phyloP scores from a whole-genome alignment of 129 eudicot species.

The Flaveria trinervia region DNA sequence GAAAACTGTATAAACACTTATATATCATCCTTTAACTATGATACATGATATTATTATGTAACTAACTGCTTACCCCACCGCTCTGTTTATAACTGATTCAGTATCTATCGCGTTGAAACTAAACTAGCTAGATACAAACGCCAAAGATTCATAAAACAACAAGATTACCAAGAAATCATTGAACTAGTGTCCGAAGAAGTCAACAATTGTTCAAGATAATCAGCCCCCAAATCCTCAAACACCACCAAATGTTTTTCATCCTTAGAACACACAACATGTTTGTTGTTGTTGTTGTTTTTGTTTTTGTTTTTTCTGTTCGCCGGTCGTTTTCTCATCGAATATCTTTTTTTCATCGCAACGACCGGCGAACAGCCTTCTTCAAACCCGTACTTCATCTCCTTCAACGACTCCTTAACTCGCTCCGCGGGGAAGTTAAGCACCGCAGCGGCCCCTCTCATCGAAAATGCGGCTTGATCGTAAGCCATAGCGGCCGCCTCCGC shows the following conservation, averaged over 20 bases:
- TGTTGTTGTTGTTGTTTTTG: no score
- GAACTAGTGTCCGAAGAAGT: slow-evolving; percentile 44
- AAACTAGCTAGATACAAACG: slow-evolving; percentile 16
- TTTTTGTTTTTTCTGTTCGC: slow-evolving; percentile 34
- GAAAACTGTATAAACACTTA: no score
- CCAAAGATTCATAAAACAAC: neutral
- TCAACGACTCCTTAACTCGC: slow-evolving; percentile 59
- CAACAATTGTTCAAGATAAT: slow-evolving; percentile 60
- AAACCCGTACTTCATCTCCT: slow-evolving; percentile 49
- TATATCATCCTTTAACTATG: neutral
- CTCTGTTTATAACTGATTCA: neutral
- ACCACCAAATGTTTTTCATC: slow-evolving; percentile 50
- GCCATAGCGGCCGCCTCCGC: slow-evolving; percentile 88
- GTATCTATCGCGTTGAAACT: neutral
- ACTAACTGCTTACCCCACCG: neutral
- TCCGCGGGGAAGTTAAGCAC: slow-evolving; percentile 79
- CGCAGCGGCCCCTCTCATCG: slow-evolving; percentile 68
- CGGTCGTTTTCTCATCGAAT: slow-evolving; percentile 55
- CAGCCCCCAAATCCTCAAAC: slow-evolving; percentile 86
- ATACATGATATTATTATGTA: neutral
- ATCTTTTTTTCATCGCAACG: slow-evolving; percentile 64
- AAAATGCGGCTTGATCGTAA: slow-evolving; percentile 80
- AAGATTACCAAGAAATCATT: slow-evolving; percentile 28
- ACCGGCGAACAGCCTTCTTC: slow-evolving; percentile 82
- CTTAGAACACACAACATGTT: slow-evolving; percentile 11